These are phyloP conservation scores for Sanghuangporus weigelae DNA, from an alignment of 1,284 basidiomycete genomes.

Conservation along the genomic window DNA sequence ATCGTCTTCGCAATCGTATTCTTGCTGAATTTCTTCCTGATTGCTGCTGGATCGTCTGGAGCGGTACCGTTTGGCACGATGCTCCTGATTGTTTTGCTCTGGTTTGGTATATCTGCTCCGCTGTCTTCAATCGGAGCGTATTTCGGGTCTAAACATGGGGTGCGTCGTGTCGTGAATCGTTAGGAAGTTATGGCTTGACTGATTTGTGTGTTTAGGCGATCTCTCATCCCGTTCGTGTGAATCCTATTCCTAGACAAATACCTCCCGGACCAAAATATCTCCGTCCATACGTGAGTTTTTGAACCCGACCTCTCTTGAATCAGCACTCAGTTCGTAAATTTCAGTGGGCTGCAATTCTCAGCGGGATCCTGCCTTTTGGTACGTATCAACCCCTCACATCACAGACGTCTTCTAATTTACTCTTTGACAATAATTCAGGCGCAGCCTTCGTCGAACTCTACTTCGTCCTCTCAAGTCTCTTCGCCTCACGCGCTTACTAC, in stretches of 20 bases:
- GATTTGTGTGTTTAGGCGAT: constrained; percentile 45
- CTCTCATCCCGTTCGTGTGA: constrained; percentile 80
- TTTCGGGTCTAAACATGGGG: constrained; percentile 85
- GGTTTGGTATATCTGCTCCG: constrained; percentile 94
- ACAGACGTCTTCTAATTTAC: not conserved
- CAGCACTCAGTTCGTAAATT: not conserved
- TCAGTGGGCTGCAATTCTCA: constrained; percentile 73
- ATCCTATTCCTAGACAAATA: constrained; percentile 90
- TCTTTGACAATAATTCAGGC: constrained; percentile 37
- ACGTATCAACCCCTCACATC: constrained; percentile 19
- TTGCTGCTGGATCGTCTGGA: constrained; percentile 84
- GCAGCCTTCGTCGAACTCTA: constrained; percentile 96
- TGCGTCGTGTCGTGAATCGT: constrained; percentile 32
- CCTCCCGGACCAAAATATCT: constrained; percentile 84
- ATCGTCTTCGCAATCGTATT: constrained; percentile 81
- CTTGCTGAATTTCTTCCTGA: constrained; percentile 82
- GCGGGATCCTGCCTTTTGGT: constrained; percentile 93
- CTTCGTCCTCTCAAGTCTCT: constrained; percentile 90
- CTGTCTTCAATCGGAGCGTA: constrained; percentile 70
- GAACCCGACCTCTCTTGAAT: not conserved
- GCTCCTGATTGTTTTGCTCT: constrained; percentile 84
- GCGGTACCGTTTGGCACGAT: constrained; percentile 97
- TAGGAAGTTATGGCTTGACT: constrained; percentile 7
- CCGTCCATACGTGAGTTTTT: constrained; percentile 57
- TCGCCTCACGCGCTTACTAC: constrained; percentile 92